Base-by-base conservation (phyloP, 2,329 filamentous ascomycete genomes). In the Diaporthe ilicicola region DNA sequence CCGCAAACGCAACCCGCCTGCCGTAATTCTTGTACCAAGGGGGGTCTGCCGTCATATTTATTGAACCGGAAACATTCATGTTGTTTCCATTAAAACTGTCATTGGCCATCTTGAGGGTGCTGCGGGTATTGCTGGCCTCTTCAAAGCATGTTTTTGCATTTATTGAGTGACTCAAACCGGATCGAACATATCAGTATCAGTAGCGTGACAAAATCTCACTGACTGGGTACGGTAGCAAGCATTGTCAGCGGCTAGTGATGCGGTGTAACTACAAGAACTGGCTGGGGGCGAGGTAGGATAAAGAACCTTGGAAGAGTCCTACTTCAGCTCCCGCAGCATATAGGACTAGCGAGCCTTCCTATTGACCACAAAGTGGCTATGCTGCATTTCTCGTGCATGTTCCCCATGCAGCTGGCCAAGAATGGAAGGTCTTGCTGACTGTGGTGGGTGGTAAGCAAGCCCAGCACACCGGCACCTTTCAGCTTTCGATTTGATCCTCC, bases 61-160 rank as follows among this genome's bases (percentile, higher is more conserved):
- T 55, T 1, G n/a, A n/a, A n/a, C n/a, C n/a, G n/a, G n/a, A n/a
- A n/a, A n/a, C n/a, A n/a, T n/a, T n/a, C n/a, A n/a, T n/a, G n/a
- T n/a, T n/a, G n/a, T n/a, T n/a, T n/a, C n/a, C n/a, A n/a, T n/a
- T n/a, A n/a, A n/a, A n/a, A n/a, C n/a, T n/a, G n/a, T n/a, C n/a
- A 70, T 77, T 4, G 75, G 76, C 2, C 76, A 77, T 62, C 61
- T 73, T 12, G 75, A 77, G 70, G 74, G 72, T 9, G 65, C 70
- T 12, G 71, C 75, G 2, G 76, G 74, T 5, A 68, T 76, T 4
- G 73, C 74, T 6, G 73, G 73, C n/a, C 42, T 77, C 12, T 74
- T 76, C 50, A 76, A 75, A 51, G 69, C 67, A n/a, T n/a, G n/a
- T n/a, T n/a, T n/a, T n/a, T n/a, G n/a, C n/a, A n/a, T n/a, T n/a